phyloP scores from a whole-genome alignment of 2,329 filamentous ascomycete species.

The Pseudocercospora fijiensis region DNA sequence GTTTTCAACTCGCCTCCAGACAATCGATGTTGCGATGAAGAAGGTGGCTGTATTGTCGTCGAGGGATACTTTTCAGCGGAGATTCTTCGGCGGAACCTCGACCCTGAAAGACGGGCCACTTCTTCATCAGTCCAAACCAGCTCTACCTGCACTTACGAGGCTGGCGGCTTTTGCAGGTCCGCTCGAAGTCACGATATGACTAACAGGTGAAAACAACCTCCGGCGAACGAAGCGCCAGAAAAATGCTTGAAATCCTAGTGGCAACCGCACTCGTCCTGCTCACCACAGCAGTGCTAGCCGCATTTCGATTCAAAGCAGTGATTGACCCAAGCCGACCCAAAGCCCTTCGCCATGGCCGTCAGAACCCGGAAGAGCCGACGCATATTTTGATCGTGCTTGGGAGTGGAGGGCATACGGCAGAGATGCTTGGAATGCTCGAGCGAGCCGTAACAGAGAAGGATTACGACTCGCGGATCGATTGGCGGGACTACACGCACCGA shows the following conservation, averaged over 20 bases:
- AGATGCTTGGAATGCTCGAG: slow-evolving; percentile 84
- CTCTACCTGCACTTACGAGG: background rate
- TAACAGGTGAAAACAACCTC: background rate
- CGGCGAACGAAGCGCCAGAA: background rate
- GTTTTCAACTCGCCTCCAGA: background rate
- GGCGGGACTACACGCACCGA: slow-evolving; percentile 57
- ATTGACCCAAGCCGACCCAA: slow-evolving; percentile 38
- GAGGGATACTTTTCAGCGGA: background rate
- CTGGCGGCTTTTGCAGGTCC: background rate
- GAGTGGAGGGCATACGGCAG: slow-evolving; percentile 89
- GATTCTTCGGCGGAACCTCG: background rate
- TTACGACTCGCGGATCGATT: slow-evolving; percentile 40
- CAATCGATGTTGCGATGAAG: background rate
- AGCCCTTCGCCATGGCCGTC: slow-evolving; percentile 31
- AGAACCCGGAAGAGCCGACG: slow-evolving; percentile 17
- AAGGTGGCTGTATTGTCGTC: background rate
- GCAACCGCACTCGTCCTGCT: background rate
- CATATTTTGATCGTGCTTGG: slow-evolving; percentile 82
- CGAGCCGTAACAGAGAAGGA: slow-evolving; percentile 51
- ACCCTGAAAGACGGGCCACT: background rate
- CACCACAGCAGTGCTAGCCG: background rate
- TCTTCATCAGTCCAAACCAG: background rate
- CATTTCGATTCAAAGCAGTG: background rate
- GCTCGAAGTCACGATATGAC: background rate
- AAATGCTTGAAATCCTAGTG: background rate